Conservation (phyloP, 73 alveolate species). For the Blepharisma japonicum region DNA sequence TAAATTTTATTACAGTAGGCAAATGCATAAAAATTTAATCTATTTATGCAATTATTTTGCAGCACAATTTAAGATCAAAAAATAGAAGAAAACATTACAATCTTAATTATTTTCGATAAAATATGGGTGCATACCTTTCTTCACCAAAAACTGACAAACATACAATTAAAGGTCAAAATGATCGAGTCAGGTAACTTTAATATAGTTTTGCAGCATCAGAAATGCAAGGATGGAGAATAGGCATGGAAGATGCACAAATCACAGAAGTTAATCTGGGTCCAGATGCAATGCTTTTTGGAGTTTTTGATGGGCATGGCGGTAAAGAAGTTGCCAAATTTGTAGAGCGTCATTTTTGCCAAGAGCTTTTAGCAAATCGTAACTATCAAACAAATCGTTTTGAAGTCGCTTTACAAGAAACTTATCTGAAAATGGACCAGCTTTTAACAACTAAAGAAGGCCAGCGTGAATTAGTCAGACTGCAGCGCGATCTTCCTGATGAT, state of each 20-base stretch:
- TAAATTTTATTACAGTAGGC: no score
- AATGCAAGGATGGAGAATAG: slow-evolving; percentile 77
- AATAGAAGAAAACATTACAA: background rate
- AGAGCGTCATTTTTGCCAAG: slow-evolving; percentile 61
- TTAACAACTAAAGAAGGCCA: slow-evolving; percentile 29
- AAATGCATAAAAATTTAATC: no score
- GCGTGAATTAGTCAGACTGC: background rate
- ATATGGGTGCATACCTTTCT: slow-evolving; percentile 81
- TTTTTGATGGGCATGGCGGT: slow-evolving; percentile 97
- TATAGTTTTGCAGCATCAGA: slow-evolving; percentile 45
- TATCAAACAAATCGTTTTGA: slow-evolving; percentile 58
- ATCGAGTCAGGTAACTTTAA: slow-evolving; percentile 25
- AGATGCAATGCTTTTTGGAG: slow-evolving; percentile 76
- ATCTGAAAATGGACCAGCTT: slow-evolving; percentile 70
- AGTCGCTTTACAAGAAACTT: slow-evolving; percentile 75
- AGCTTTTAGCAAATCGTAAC: slow-evolving; percentile 47
- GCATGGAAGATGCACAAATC: slow-evolving; percentile 89
- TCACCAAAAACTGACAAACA: slow-evolving; percentile 76
- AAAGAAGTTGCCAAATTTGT: slow-evolving; percentile 85
- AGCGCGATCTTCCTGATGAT: background rate
- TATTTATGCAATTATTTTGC: no score
- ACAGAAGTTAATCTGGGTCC: slow-evolving; percentile 57
- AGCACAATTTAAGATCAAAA: no score
- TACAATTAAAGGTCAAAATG: slow-evolving; percentile 63
- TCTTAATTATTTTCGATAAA: background rate